phyloP scores from a whole-genome alignment of 2,329 filamentous ascomycete genomes.

The Apiospora aurea region DNA sequence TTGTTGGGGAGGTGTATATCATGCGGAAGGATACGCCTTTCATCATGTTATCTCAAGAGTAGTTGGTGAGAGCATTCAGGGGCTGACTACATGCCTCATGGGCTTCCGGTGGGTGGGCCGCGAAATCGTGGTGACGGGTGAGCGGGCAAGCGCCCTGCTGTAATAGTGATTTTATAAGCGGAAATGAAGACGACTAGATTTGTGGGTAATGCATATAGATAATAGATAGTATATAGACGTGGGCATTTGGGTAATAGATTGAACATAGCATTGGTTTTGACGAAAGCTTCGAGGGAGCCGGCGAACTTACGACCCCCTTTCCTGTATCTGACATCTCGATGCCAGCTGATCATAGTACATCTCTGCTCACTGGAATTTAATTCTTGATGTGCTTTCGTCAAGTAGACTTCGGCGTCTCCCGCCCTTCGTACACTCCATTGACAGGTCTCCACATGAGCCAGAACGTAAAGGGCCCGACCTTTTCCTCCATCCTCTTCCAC shows the following conservation, averaged over 20 bases:
- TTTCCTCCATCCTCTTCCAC: constrained; percentile 44
- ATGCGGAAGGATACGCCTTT: constrained; percentile 42
- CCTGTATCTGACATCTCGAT: too few species aligned
- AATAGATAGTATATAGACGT: not conserved
- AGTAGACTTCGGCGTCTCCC: constrained; percentile 22
- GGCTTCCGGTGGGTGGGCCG: not conserved
- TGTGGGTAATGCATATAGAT: not conserved
- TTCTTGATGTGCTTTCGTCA: too few species aligned
- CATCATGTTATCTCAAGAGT: not conserved
- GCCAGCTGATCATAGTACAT: too few species aligned
- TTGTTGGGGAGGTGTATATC: constrained; percentile 66
- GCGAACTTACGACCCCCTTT: too few species aligned
- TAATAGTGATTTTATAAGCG: not conserved
- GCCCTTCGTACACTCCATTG: constrained; percentile 25
- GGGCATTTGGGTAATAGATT: not conserved
- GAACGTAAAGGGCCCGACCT: constrained; percentile 46
- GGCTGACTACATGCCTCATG: too few species aligned
- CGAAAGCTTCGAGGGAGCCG: not conserved
- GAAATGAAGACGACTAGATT: not conserved
- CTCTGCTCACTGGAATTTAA: too few species aligned
- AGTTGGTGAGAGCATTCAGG: not conserved
- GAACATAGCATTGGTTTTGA: not conserved
- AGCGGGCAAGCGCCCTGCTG: not conserved
- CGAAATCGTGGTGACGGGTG: not conserved
- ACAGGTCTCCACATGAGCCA: constrained; percentile 34